phyloP scores from a whole-genome alignment of 805 yeast genomes.

The Candida awuae region DNA sequence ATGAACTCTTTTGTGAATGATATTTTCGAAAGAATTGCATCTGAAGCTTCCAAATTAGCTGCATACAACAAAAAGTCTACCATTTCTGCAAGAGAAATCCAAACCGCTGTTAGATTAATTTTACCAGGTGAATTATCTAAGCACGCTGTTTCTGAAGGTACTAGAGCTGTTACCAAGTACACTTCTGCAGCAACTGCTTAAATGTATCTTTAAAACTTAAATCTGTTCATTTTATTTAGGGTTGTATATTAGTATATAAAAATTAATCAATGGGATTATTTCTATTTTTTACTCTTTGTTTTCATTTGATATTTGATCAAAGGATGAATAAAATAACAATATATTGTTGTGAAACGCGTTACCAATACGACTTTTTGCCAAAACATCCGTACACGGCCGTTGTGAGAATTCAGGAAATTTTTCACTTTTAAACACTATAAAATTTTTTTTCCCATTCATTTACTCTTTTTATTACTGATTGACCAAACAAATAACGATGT shows the following conservation, averaged over 20 bases:
- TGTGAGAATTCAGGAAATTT: not conserved
- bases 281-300: constrained; percentile 1
- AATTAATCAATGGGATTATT: constrained; percentile 11
- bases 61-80: constrained; percentile 98
- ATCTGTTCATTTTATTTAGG: constrained; percentile 21
- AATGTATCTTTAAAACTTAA: constrained; percentile 8
- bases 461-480: too few species aligned
- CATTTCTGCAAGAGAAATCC: constrained; percentile 96
- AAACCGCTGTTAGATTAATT: constrained; percentile 96
- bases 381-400: constrained; percentile 1
- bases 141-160: constrained; percentile 98
- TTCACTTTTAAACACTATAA: not conserved
- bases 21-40: constrained; percentile 95
- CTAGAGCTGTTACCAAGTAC: constrained; percentile 96
- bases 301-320: too few species aligned
- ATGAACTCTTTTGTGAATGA: constrained; percentile 98
- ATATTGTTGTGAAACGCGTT: too few species aligned
- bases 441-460: not conserved
- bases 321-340: too few species aligned
- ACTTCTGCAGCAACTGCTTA: constrained; percentile 52
- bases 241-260: constrained; percentile 29
- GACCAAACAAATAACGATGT: constrained; percentile 10
- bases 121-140: constrained; percentile 98
- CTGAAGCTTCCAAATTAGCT: constrained; percentile 97
- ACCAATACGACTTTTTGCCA: not conserved